Base-by-base conservation (phyloP, 2,329 filamentous ascomycete species). In the Colletotrichum gigasporum region DNA sequence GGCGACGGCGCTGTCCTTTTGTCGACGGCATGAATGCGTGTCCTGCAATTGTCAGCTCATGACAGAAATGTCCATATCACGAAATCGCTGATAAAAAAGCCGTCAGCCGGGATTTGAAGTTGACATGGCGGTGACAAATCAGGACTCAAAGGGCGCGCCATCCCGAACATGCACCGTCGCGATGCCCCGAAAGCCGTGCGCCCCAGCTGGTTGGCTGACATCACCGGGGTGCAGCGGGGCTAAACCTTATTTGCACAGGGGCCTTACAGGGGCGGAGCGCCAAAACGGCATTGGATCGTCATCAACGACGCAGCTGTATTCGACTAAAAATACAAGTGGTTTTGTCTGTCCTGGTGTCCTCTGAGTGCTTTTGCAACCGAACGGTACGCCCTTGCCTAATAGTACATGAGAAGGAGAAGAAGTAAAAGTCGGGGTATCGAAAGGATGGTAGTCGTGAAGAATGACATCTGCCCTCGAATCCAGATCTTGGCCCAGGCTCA, bases 391-490 rank as follows among this genome's bases (percentile, higher is more conserved):
- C 39, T 41, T n/a, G 26, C 47, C 34, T 64, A 52, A 39, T 64
- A 26, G 41, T 64, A 64, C 61, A 64, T 60, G 56, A 42, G 62
- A 54, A 50, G n/a, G n/a, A 39, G 32, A 47, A 59, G 42, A 65
- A 65, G 62, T 37, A 20, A 62, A 50, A 50, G 22, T 62, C 42
- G 47, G 56, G 62, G 62, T 65, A 65, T 65, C 62, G 62, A 65
- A 65, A 62, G 56, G 56, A 55, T 65, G 42, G 56, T 28, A 37
- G 34, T 65, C 32, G 12, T 39, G 16, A 26, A 39, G 54, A 57
- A 41, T 37, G 12, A 45, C 14, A 56, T 45, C 10, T 34, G 47
- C n/a, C 39, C 35, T 20, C 45, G 55, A 48, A 16, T 41, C 50
- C 56, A 28, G 42, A 35, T 37, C 47, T 48, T 50, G 35, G 34